phyloP scores from a whole-genome alignment of 257 asterid genomes.

The Solanum chaucha region DNA sequence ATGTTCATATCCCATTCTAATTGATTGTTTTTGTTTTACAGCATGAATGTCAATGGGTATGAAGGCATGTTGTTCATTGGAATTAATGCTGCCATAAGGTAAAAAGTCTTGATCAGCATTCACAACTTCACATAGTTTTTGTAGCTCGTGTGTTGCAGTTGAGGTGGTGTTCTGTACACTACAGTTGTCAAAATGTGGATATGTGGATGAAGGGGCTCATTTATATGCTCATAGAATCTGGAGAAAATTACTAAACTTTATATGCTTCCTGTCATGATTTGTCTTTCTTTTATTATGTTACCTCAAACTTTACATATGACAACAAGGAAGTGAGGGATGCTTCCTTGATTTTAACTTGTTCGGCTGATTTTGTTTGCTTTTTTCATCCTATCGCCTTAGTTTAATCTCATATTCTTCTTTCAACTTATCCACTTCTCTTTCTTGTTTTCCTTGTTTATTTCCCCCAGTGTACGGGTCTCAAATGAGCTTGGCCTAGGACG shows the following conservation, averaged over 20 bases:
- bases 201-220: no score
- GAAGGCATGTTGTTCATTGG: constrained; percentile 76
- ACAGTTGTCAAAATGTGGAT: no score
- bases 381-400: neutral
- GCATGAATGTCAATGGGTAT: constrained; percentile 62
- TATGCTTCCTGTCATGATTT: no score
- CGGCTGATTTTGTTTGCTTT: neutral
- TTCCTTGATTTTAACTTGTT: neutral
- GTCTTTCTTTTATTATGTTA: neutral
- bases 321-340: neutral
- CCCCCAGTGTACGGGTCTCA: constrained; percentile 62
- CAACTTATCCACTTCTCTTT: neutral
- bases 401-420: neutral
- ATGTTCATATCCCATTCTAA: neutral
- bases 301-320: neutral
- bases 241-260: no score
- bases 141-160: neutral
- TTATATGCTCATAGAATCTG: no score
- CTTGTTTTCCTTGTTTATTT: neutral
- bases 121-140: neutral
- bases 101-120: neutral
- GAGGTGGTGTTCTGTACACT: neutral
- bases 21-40: constrained; percentile 16
- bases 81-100: constrained; percentile 81
- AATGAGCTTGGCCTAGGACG: constrained; percentile 68